A percentile compares a stretch with the other conserved stretches of the same genome.
These are phyloP conservation scores for Carpinus fangiana DNA, from an alignment of 306 rosid species.

Conservation along the genomic window DNA sequence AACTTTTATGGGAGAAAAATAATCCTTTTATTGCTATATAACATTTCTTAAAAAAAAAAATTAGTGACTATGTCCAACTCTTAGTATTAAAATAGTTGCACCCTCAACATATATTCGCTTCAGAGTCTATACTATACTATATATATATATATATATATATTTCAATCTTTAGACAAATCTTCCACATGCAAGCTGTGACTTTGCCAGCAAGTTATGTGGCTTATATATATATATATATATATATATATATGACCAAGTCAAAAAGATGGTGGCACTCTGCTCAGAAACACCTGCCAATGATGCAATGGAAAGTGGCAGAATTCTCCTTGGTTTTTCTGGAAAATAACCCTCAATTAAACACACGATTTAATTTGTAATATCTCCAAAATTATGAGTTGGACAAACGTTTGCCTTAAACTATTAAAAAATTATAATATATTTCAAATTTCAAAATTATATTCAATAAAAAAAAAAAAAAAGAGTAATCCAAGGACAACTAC, in stretches of 20 bases:
- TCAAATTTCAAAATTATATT: too few species aligned
- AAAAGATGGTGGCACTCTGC: background rate
- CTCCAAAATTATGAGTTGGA: too few species aligned
- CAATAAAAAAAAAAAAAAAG: too few species aligned
- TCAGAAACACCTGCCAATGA: background rate
- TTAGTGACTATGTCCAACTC: background rate
- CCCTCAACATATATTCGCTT: background rate
- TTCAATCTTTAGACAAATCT: background rate
- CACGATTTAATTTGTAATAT: too few species aligned
- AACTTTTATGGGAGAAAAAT: too few species aligned
- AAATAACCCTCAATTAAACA: too few species aligned
- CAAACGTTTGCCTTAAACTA: background rate
- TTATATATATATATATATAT: too few species aligned
- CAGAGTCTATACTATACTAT: background rate
- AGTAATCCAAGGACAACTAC: too few species aligned
- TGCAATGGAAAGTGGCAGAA: constrained; percentile 10
- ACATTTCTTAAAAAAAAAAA: too few species aligned
- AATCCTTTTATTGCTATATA: too few species aligned
- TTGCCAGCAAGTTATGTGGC: constrained; percentile 1
- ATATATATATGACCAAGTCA: constrained; percentile 10
- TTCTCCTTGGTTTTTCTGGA: too few species aligned
- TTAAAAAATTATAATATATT: too few species aligned
- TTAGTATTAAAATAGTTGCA: background rate
- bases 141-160: background rate
- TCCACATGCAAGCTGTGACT: constrained; percentile 17